phyloP scores from a whole-genome alignment of 129 eudicot genomes.

The Pittosporum tobira region DNA sequence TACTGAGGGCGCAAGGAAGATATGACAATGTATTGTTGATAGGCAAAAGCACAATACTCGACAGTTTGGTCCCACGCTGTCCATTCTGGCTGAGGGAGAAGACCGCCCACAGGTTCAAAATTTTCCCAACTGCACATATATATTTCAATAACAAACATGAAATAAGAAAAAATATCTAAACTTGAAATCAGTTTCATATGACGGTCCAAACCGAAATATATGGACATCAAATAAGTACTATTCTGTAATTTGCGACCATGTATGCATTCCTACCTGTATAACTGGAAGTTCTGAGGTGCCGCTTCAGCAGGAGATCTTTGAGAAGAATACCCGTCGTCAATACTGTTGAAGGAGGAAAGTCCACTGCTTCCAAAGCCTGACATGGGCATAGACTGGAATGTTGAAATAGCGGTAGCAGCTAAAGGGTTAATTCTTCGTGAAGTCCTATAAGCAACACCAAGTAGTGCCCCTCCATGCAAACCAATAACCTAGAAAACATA shows the following conservation, averaged over 20 bases:
- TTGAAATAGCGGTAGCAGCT: conserved; percentile 88
- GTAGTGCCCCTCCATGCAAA: conserved; percentile 92
- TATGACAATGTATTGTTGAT: conserved; percentile 79
- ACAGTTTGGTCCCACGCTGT: conserved; percentile 99
- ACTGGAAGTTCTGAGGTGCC: conserved; percentile 82
- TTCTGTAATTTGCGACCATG: conserved; percentile 5
- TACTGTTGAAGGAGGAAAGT: conserved; percentile 62
- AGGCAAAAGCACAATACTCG: conserved; percentile 98
- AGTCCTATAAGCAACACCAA: conserved; percentile 84
- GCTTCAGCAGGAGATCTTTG: conserved; percentile 56
- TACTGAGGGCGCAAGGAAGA: conserved; percentile 95
- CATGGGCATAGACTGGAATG: conserved; percentile 89
- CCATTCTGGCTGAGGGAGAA: conserved; percentile 99
- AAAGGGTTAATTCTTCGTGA: conserved; percentile 78
- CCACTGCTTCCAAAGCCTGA: conserved; percentile 65
- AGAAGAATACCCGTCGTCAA: conserved; percentile 66
- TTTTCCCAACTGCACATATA: conserved; percentile 77
- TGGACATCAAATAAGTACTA: background rate
- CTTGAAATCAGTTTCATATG: background rate
- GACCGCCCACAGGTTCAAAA: conserved; percentile 92
- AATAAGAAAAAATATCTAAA: background rate
- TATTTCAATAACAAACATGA: background rate
- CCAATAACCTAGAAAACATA: conserved; percentile 48
- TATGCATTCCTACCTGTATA: conserved; percentile 42
- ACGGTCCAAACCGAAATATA: background rate